phyloP scores from a whole-genome alignment of 495 filamentous ascomycete genomes.

The Copromyces sp. region DNA sequence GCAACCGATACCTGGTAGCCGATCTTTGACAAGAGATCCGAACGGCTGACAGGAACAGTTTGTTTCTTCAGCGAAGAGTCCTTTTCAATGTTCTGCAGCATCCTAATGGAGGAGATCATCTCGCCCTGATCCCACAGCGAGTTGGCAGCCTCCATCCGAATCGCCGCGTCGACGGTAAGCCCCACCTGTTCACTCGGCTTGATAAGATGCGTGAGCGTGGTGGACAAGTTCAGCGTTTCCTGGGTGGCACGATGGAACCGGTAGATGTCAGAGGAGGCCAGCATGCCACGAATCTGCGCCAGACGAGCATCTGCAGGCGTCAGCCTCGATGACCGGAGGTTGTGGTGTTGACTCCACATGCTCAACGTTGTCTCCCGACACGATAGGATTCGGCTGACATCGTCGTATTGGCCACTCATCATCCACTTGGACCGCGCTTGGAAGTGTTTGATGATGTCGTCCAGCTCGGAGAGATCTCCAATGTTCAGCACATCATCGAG shows the following conservation, averaged over 20 bases:
- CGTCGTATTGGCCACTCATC: conserved; percentile 64
- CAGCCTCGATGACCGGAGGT: conserved; percentile 51
- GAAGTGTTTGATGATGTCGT: conserved; percentile 52
- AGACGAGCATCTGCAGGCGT: conserved; percentile 52
- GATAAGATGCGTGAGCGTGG: conserved; percentile 67
- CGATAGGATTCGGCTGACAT: conserved; percentile 70
- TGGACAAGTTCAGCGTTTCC: conserved; percentile 74
- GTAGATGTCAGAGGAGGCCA: conserved; percentile 63
- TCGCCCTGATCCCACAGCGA: conserved; percentile 95
- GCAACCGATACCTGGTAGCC: conserved; percentile 86
- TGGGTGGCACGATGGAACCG: conserved; percentile 71
- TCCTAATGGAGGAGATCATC: conserved; percentile 78
- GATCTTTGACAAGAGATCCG: conserved; percentile 76
- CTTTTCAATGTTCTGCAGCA: conserved; percentile 65
- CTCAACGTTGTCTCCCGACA: conserved; percentile 76
- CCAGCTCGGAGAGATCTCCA: conserved; percentile 46
- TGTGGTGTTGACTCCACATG: conserved; percentile 56
- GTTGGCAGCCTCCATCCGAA: conserved; percentile 69
- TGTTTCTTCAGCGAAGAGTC: conserved; percentile 56
- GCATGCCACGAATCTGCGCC: conserved; percentile 60
- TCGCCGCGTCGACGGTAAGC: conserved; percentile 63
- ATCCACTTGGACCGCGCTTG: conserved; percentile 63
- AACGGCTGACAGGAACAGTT: conserved; percentile 59
- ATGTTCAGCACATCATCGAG: conserved; percentile 65
- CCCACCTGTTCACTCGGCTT: conserved; percentile 53